phyloP scores from a whole-genome alignment of 805 yeast species.

The Candida michaelii region DNA sequence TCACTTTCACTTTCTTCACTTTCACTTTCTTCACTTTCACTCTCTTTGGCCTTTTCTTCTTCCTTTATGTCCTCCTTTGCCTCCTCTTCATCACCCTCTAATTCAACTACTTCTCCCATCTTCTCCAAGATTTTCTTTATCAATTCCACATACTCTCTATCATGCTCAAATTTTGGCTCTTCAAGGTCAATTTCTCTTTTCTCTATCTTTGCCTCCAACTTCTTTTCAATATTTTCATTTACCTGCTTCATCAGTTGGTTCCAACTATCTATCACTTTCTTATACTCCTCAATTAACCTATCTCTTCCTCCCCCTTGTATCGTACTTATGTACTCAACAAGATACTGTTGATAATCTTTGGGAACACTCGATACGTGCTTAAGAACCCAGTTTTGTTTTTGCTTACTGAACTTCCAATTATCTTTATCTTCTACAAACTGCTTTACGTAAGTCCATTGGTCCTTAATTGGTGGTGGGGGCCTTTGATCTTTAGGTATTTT shows the following conservation, averaged over 20 bases:
- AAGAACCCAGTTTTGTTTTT: conserved; percentile 83
- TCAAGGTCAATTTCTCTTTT: conserved; percentile 19
- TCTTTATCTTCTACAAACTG: conserved; percentile 55
- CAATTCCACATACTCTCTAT: conserved; percentile 39
- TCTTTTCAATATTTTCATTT: conserved; percentile 39
- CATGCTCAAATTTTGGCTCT: conserved; percentile 16
- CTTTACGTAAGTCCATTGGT: conserved; percentile 65
- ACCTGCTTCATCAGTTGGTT: conserved; percentile 47
- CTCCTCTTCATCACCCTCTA: conserved; percentile 10
- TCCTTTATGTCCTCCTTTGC: conserved; percentile 5
- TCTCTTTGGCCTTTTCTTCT: conserved; percentile 2
- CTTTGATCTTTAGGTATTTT: conserved; percentile 70
- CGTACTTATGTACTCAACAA: conserved; percentile 54
- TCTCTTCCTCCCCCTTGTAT: conserved; percentile 70
- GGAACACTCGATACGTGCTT: conserved; percentile 58
- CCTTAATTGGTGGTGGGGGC: conserved; percentile 72
- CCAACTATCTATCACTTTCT: conserved; percentile 53
- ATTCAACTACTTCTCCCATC: conserved; percentile 29
- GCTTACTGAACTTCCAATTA: conserved; percentile 82
- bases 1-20: conserved; percentile 7
- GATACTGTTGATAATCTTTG: conserved; percentile 48
- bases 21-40: conserved; percentile 1
- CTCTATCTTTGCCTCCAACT: conserved; percentile 27
- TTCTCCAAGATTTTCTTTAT: conserved; percentile 20
- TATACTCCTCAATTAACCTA: conserved; percentile 52